Evolutionary conservation across 75 land plant genomes (phyloP), one percentile per base, ranked within the genome.

Genomic region (Picea sitchensis): DNA sequence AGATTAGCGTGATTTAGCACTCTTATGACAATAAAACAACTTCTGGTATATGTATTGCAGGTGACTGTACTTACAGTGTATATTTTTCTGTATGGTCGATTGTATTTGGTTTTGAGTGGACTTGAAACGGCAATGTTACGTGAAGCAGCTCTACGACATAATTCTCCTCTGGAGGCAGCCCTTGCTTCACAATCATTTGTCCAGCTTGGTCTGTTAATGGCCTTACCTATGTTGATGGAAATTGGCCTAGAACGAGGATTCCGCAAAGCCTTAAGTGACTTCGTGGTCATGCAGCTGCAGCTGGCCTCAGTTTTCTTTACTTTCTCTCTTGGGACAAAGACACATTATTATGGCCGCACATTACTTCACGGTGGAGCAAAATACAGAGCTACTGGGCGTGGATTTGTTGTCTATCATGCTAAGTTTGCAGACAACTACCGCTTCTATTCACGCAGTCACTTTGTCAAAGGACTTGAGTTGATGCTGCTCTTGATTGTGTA

Each of bases 151-250:
- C 58, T 91, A 9, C 81, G 78, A 58, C 87, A 93, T 12, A 88
- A 83, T 79, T 83, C 77, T 84, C 79, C 94, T 68, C 91, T 98
- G 57, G 88, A 96, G 80, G 87, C 88, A 59, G 99, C 99, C 57
- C 85, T 98, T 83, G 96, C 96, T 30, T 91, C 99, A 20, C 99
- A 93, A 59, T 83, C 96, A 30, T 85, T 95, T 34, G 97, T 97
- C 83, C 99, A 97, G 88, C 89, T 97, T 14, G 99, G 98, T 54
- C 78, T 95, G 73, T 82, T 97, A 68, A 86, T 94, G 72, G 96
- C 95, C 11, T 88, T 97, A 2, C 99, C 99, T 11, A 97, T 97
- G 99, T 91, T 97, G 30, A 95, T 97, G 98, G 99, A 97, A 80
- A 89, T 95, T 84, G 99, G 98, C 31, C 86, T 98, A 3, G 99